phyloP scores from a whole-genome alignment of 305 asterid species.

The Solanum hybrid region DNA sequence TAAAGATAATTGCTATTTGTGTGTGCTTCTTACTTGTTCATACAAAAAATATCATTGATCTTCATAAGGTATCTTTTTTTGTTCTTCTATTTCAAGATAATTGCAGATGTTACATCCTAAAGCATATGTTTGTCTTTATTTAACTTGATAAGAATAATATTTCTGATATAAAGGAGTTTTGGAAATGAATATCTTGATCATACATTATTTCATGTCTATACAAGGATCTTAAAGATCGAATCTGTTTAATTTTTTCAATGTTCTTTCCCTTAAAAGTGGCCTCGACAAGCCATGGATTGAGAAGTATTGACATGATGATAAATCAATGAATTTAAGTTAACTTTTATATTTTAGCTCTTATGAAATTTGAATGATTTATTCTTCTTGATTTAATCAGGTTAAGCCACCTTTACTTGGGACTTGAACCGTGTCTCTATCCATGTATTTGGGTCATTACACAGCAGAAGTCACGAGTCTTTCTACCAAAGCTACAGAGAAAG shows the following conservation, averaged over 20 bases:
- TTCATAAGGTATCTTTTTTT: not conserved
- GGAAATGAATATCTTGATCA: not conserved
- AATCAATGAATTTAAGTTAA: not conserved
- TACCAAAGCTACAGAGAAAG: conserved; percentile 35
- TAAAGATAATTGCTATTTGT: not conserved
- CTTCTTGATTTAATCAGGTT: conserved; percentile 1
- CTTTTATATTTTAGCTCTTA: not conserved
- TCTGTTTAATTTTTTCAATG: not conserved
- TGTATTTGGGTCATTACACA: conserved; percentile 31
- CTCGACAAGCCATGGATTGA: not conserved
- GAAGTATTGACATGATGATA: not conserved
- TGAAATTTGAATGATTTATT: not conserved
- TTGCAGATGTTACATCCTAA: not conserved
- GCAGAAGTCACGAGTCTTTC: conserved; percentile 54
- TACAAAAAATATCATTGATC: not conserved
- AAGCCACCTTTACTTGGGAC: not conserved
- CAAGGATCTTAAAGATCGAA: not conserved
- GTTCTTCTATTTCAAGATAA: not conserved
- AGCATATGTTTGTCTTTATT: not conserved
- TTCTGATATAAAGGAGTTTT: not conserved
- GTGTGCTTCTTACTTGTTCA: not conserved
- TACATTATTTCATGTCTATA: not conserved
- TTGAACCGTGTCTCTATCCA: conserved; percentile 14
- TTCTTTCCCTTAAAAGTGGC: not conserved
- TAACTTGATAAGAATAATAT: not conserved